Conservation (phyloP, 306 rosid species). For the Sicyos edulis region DNA sequence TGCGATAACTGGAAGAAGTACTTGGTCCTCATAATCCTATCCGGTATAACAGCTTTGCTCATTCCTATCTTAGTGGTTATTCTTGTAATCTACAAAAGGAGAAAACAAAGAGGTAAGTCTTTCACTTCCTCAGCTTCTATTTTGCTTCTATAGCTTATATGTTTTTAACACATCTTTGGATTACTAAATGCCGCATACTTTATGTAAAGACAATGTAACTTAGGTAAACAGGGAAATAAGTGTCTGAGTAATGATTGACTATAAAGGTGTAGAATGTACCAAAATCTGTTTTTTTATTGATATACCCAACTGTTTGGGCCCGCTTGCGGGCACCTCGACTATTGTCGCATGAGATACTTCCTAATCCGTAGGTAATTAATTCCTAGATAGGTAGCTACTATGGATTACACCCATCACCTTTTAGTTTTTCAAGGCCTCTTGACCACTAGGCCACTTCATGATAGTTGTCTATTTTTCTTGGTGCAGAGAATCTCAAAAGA, state of each 20-base stretch:
- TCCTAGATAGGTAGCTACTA: too few species aligned
- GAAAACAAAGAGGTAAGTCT: conserved; percentile 15
- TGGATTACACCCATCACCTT: too few species aligned
- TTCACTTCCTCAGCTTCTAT: not conserved
- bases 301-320: too few species aligned
- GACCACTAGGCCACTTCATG: too few species aligned
- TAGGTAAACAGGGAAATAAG: not conserved
- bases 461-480: too few species aligned
- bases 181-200: not conserved
- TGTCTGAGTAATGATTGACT: not conserved
- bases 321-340: too few species aligned
- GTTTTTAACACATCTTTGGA: not conserved
- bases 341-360: too few species aligned
- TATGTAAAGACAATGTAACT: not conserved
- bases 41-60: conserved; percentile 17
- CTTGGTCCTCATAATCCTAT: conserved; percentile 27
- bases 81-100: conserved; percentile 14
- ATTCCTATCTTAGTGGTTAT: not conserved
- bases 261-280: not conserved
- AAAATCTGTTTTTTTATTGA: not conserved
- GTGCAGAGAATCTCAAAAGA: not conserved
- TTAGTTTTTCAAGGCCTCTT: too few species aligned
- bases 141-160: not conserved
- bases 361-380: too few species aligned
- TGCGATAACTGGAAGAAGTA: conserved; percentile 15